A percentile compares a stretch with the other conserved stretches of the same genome.
Evolutionary conservation across 2,329 filamentous ascomycete species (phyloP).

Genomic region (Dactylonectria macrodidyma): DNA sequence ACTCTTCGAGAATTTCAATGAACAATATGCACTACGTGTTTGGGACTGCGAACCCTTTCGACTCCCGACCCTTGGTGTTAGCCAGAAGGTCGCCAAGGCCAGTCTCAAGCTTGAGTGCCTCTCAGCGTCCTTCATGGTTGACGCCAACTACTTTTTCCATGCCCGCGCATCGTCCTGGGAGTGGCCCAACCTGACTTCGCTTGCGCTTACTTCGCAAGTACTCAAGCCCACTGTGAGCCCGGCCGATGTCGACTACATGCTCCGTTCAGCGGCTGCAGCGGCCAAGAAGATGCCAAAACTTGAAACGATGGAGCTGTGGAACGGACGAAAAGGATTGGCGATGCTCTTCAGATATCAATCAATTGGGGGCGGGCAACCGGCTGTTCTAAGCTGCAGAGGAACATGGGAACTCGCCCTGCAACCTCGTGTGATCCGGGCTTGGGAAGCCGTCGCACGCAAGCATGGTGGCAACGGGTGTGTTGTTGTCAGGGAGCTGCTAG

Average conservation of each 20-base stretch:
- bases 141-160: constrained; percentile 48
- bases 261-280: constrained; percentile 44
- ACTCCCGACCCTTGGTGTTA: constrained; percentile 39
- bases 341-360: constrained; percentile 43
- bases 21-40: constrained; percentile 6
- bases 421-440: constrained; percentile 7
- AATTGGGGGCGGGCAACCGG: constrained; percentile 11
- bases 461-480: constrained; percentile 22
- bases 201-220: constrained; percentile 48
- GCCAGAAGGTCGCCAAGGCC: constrained; percentile 45
- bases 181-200: constrained; percentile 48
- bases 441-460: constrained; percentile 30
- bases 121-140: constrained; percentile 47
- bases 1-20: constrained; percentile 22
- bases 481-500: constrained; percentile 30
- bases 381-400: constrained; percentile 11
- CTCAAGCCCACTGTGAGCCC: constrained; percentile 36
- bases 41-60: constrained; percentile 21
- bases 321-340: constrained; percentile 43
- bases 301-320: constrained; percentile 53
- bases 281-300: constrained; percentile 50
- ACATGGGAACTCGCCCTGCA: constrained; percentile 15
- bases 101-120: constrained; percentile 49
- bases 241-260: constrained; percentile 41
- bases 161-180: constrained; percentile 5